Base-by-base conservation (phyloP, 108 stramenopile species). In the Pelagomonas calceolata region DNA sequence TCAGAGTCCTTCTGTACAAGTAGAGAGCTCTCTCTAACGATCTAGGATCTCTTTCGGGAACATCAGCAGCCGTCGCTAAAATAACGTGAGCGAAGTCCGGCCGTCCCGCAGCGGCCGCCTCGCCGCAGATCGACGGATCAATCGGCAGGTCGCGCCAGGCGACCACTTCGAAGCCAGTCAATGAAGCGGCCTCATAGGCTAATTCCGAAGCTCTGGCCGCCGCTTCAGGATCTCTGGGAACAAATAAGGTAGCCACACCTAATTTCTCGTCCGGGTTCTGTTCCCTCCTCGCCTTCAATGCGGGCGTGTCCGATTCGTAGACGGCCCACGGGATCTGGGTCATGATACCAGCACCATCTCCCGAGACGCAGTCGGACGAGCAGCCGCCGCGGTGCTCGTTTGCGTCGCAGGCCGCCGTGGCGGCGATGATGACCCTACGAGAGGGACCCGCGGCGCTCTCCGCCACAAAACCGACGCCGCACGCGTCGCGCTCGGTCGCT, bases 401-500 rank as follows among this genome's bases (percentile, higher is more conserved):
- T 34, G 39, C 16, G 33, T 29, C 33, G 45, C 46, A 12, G 51
- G 7, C 3, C 7, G 18, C 10, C 21, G 26, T 16, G 34, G 73
- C 67, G n/a, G 67, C 44, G n/a, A 51, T 68, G 33, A 66, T 68
- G 30, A 21, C n/a, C 46, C 68, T 67, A 18, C 37, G 45, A n/a
- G 33, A 1, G 12, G 34, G 14, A 26, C 36, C 36, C 4, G 4
- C 36, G 12, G 0, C 4, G 1, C 87, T 83, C 73, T 91, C 91
- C 66, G 89, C 93, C 73, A 95, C 88, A 72, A 98, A 94, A 21
- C 97, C 97, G 34, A 96, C 95, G 72, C 97, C 97, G 82, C 97
- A 98, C 60, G 92, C 91, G 81, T 98, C 97, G 66, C 93, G 88
- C 80, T 98, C 97, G 72, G 83, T 87, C 30, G 80, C 81, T 35